Evolutionary conservation across 2,329 filamentous ascomycete species (phyloP).

Genomic region (Pestalotiopsis sp.): DNA sequence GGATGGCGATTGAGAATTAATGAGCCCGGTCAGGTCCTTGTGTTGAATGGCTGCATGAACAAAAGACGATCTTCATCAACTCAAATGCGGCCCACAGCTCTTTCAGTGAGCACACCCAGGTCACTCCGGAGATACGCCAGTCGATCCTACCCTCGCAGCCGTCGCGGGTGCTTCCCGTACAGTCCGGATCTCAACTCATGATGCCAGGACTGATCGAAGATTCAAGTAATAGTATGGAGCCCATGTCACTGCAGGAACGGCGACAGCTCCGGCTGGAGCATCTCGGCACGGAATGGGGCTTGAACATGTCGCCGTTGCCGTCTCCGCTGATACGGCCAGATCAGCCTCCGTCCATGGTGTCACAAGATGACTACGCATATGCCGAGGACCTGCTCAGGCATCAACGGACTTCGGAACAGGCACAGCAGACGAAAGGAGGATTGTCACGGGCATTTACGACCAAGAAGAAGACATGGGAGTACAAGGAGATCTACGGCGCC

Average conservation of each 20-base stretch:
- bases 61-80: background rate
- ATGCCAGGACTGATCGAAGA: slow-evolving; percentile 18
- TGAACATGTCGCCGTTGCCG: slow-evolving; percentile 42
- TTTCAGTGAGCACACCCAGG: background rate
- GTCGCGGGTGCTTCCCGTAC: background rate
- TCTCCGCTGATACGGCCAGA: slow-evolving; percentile 44
- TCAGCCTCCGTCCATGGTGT: slow-evolving; percentile 45
- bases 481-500: slow-evolving; percentile 55
- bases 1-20: background rate
- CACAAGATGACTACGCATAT: slow-evolving; percentile 49
- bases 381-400: slow-evolving; percentile 59
- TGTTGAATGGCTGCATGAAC: background rate
- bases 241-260: slow-evolving; percentile 31
- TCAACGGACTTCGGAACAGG: slow-evolving; percentile 37
- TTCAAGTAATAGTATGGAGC: slow-evolving; percentile 23
- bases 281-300: slow-evolving; percentile 53
- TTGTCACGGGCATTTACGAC: slow-evolving; percentile 48
- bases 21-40: background rate
- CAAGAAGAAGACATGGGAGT: slow-evolving; percentile 55
- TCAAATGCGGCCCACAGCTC: slow-evolving; percentile 7
- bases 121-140: background rate
- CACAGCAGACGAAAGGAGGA: slow-evolving; percentile 40
- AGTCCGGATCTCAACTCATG: background rate
- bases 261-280: slow-evolving; percentile 51
- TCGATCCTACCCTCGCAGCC: background rate